A percentile compares a stretch with the other conserved stretches of the same genome.
These are phyloP conservation scores for Exophiala bonariae DNA, from an alignment of 2,329 filamentous ascomycete genomes.

Conservation along the genomic window DNA sequence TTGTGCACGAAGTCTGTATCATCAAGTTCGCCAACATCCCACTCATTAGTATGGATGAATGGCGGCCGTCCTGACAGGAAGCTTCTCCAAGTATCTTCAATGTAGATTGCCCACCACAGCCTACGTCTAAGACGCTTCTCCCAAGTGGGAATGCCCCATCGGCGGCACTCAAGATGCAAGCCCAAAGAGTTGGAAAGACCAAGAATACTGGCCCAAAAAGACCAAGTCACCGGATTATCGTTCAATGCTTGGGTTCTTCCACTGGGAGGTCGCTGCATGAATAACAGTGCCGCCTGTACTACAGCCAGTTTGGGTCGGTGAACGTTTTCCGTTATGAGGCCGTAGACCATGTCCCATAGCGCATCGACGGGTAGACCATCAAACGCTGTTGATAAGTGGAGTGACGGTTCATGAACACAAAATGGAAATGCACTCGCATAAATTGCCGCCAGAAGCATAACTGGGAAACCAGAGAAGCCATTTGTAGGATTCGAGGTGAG, in stretches of 20 bases:
- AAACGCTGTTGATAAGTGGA: too few relatives aligned
- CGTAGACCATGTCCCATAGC: too few relatives aligned
- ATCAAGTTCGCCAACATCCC: conserved; percentile 35
- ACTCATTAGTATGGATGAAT: conserved; percentile 36
- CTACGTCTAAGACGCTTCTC: conserved; percentile 40
- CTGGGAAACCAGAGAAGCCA: too few relatives aligned
- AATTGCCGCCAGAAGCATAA: too few relatives aligned
- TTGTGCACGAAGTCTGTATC: conserved; percentile 32
- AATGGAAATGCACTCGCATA: too few relatives aligned
- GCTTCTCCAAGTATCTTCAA: conserved; percentile 41
- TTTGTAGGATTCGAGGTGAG: too few relatives aligned
- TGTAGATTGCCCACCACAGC: conserved; percentile 43
- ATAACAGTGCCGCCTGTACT: conserved; percentile 35
- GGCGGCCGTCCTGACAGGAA: conserved; percentile 39
- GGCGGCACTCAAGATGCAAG: conserved; percentile 38
- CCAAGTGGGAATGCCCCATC: conserved; percentile 39
- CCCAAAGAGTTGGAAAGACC: conserved; percentile 37
- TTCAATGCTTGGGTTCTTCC: conserved; percentile 29
- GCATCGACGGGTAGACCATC: too few relatives aligned
- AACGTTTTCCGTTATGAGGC: too few relatives aligned
- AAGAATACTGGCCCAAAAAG: conserved; percentile 37
- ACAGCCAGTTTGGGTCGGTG: conserved; percentile 34
- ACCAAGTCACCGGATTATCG: conserved; percentile 39
- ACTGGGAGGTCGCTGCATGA: conserved; percentile 31
- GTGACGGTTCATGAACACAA: too few relatives aligned